Conservation (phyloP, 371 early-diverging fungal species). For the Choanephora cucurbitarum region DNA sequence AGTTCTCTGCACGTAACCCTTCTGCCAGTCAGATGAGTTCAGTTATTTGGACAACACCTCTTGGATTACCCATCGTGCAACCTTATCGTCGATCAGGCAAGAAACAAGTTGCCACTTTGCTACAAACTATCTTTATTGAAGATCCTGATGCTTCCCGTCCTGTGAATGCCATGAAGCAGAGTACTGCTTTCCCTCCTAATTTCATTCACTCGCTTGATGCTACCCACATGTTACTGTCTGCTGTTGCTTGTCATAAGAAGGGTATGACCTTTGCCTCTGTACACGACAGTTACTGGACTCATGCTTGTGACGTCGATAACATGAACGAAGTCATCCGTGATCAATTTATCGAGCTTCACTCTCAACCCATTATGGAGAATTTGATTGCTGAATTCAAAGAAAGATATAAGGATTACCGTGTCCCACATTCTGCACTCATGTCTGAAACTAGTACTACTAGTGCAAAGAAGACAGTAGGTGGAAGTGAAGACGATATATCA, state of each 20-base stretch:
- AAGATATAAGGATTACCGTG: constrained; percentile 76
- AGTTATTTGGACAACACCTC: constrained; percentile 97
- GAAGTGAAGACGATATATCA: not conserved
- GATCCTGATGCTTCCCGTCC: constrained; percentile 76
- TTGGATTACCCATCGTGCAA: constrained; percentile 94
- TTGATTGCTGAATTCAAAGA: constrained; percentile 82
- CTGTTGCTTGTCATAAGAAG: constrained; percentile 79
- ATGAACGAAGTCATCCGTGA: constrained; percentile 89
- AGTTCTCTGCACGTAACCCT: constrained; percentile 52
- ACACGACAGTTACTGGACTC: constrained; percentile 99
- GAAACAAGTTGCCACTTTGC: constrained; percentile 68
- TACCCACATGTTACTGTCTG: constrained; percentile 96
- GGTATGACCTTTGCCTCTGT: constrained; percentile 92
- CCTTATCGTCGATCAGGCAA: constrained; percentile 85
- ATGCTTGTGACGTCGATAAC: constrained; percentile 87
- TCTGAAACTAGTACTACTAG: not conserved
- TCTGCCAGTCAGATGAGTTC: constrained; percentile 73
- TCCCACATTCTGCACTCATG: constrained; percentile 52
- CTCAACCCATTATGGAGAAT: constrained; percentile 82
- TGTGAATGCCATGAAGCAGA: constrained; percentile 90
- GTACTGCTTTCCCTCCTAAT: constrained; percentile 98
- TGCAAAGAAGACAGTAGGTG: not conserved
- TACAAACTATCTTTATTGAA: constrained; percentile 80
- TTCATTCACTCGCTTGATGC: constrained; percentile 98
- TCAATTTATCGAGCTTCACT: constrained; percentile 88